Evolutionary conservation across 2,329 filamentous ascomycete genomes (phyloP), one percentile per base, ranked within the genome.

Genomic region (Hypoxylon sp.): DNA sequence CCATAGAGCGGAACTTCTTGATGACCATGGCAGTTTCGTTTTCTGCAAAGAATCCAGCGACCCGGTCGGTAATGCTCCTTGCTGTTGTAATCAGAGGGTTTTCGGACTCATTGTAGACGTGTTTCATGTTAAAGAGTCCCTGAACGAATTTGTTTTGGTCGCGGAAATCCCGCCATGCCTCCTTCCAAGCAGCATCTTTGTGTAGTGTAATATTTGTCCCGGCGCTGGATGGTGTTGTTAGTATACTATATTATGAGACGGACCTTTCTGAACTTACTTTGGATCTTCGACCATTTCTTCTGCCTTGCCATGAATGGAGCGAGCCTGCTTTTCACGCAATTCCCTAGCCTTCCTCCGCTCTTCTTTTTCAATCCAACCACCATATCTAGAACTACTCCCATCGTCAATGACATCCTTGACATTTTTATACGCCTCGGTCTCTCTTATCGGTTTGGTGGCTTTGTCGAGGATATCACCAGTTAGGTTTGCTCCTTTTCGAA

Each of bases 1-100:
- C 96, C 89, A 98, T 98, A 75, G 94, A 89, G 51, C 95, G 91
- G 86, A 99, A 97, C 81, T 95, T 97, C 85, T 98, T 98, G 84
- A 98, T 97, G 37, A 99, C 96, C 87, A 91, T 92, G 31, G 96
- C 96, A 0, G 94, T 98, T 84, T 99, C 96, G 80, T 98, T 99
- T 81, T 99, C 96, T 69, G 96, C 96, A 73, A 99, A 99, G 84
- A 98, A 99, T 29, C 96, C 94, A 51, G 92, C 93, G 42, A 99
- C 90, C 64, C 92, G 89, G 80, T 99, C 96, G 32, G 94, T 95
- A 74, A 99, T 97, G 79, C 93, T 94, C 78, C 96, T 92, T 1
- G 94, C 96, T 0, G 95, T 98, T 51, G 91, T 92, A 71, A 99
- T 93, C 47, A 99, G 86, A 6, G 96, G 95, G 80, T 99, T 99